Conservation (phyloP, 2,329 filamentous ascomycete genomes). For the Spiromastix sp. region DNA sequence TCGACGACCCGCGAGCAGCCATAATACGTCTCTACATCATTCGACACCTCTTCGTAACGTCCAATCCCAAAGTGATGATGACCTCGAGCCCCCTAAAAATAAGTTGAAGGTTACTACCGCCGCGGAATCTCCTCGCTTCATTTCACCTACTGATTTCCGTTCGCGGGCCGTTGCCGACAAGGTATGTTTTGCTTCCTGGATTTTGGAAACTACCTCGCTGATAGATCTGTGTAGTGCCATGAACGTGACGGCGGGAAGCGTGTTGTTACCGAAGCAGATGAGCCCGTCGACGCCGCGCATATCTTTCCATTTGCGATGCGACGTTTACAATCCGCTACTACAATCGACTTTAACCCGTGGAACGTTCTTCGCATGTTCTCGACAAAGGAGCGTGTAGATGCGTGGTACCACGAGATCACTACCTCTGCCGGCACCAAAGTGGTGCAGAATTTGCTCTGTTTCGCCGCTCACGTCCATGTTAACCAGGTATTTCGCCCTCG, state of each 20-base stretch:
- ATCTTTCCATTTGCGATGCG: slow-evolving; percentile 10
- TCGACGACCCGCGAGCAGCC: too few species aligned
- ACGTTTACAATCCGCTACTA: slow-evolving; percentile 1
- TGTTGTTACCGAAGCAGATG: slow-evolving; percentile 5
- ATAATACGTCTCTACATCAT: too few species aligned
- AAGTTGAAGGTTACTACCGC: too few species aligned
- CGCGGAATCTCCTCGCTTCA: too few species aligned
- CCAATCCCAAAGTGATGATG: too few species aligned
- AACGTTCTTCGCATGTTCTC: slow-evolving; percentile 7
- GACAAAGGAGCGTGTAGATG: slow-evolving; percentile 5
- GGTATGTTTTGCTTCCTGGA: too few species aligned
- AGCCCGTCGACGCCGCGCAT: slow-evolving; percentile 6
- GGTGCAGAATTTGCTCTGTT: slow-evolving; percentile 8
- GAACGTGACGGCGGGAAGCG: slow-evolving; percentile 4
- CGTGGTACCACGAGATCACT: slow-evolving; percentile 6
- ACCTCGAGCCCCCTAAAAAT: too few species aligned
- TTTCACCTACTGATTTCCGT: too few species aligned
- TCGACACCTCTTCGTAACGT: too few species aligned
- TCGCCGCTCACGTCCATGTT: slow-evolving; percentile 5
- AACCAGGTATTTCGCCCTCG: slow-evolving; percentile 7
- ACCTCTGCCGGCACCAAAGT: slow-evolving; percentile 1
- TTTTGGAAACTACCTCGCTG: too few species aligned
- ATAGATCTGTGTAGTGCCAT: too few species aligned
- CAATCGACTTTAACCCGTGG: slow-evolving; percentile 2
- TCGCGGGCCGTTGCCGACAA: too few species aligned